These are phyloP conservation scores for Fusarium sambucinum DNA, from an alignment of 2,329 filamentous ascomycete genomes.

Conservation along the genomic window DNA sequence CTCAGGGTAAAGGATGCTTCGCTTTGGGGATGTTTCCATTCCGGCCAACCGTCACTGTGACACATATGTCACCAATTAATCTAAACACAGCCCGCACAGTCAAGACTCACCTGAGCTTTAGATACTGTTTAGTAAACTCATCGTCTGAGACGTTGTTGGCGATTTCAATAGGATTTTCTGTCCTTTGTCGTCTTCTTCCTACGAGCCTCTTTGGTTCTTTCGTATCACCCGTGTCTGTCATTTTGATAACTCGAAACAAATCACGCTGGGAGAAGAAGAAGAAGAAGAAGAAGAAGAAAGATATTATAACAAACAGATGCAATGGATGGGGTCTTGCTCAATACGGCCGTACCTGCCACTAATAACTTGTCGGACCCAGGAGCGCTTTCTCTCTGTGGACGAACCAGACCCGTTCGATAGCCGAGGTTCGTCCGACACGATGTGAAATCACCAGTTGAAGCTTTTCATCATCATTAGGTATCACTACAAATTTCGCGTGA, in stretches of 20 bases:
- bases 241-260: neutral
- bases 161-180: slow-evolving; percentile 57
- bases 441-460: slow-evolving; percentile 29
- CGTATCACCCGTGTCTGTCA: slow-evolving; percentile 20
- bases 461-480: slow-evolving; percentile 36
- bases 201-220: slow-evolving; percentile 23
- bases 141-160: slow-evolving; percentile 63
- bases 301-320: neutral
- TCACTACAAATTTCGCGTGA: slow-evolving; percentile 10
- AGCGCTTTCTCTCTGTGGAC: neutral
- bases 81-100: neutral
- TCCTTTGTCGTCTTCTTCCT: slow-evolving; percentile 30
- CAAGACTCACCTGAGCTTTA: slow-evolving; percentile 59
- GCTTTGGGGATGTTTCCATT: slow-evolving; percentile 66
- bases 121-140: slow-evolving; percentile 62
- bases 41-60: slow-evolving; percentile 49
- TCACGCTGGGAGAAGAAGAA: neutral
- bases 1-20: slow-evolving; percentile 57
- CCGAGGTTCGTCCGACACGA: slow-evolving; percentile 38
- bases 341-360: slow-evolving; percentile 18
- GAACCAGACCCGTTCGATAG: slow-evolving; percentile 22
- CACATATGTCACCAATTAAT: neutral
- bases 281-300: neutral
- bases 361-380: slow-evolving; percentile 18
- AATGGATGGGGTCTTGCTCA: neutral